Evolutionary conservation across 805 yeast genomes (phyloP).

Genomic region (Cyberlindnera samutprakarnensis): DNA sequence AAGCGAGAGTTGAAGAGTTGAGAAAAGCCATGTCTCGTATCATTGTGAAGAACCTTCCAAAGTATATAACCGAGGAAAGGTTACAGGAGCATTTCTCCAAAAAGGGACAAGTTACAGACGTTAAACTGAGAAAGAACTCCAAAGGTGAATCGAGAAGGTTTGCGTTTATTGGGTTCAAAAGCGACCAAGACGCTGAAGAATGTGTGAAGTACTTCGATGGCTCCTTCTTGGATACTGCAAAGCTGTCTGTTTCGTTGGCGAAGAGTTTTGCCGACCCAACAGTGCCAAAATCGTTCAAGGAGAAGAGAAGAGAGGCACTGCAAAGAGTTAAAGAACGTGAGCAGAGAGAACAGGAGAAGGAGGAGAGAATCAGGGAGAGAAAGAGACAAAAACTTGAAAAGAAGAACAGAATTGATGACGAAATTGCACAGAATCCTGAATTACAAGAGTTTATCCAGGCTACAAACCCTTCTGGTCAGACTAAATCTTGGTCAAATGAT

Average conservation of each 20-base stretch:
- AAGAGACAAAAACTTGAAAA: conserved; percentile 24
- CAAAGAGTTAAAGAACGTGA: conserved; percentile 41
- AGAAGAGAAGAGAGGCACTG: conserved; percentile 43
- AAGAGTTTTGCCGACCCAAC: conserved; percentile 79
- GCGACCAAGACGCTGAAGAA: conserved; percentile 63
- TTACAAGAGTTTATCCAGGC: conserved; percentile 76
- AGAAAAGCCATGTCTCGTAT: conserved; percentile 63
- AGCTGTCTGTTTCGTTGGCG: conserved; percentile 73
- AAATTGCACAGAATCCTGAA: conserved; percentile 56
- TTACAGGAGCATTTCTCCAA: conserved; percentile 55
- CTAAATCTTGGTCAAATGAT: conserved; percentile 63
- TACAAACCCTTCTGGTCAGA: conserved; percentile 68
- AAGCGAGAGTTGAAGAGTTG: neutral
- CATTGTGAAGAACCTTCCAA: conserved; percentile 85
- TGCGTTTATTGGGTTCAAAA: conserved; percentile 84
- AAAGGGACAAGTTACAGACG: conserved; percentile 75
- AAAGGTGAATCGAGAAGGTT: conserved; percentile 87
- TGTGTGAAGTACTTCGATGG: conserved; percentile 73
- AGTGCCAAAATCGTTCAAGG: conserved; percentile 61
- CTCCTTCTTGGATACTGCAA: conserved; percentile 77
- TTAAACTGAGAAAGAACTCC: conserved; percentile 70
- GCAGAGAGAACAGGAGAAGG: conserved; percentile 33
- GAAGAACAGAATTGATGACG: conserved; percentile 40
- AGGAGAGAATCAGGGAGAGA: conserved; percentile 32
- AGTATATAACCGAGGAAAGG: conserved; percentile 66